Evolutionary conservation across 1,139 yeast genomes (phyloP).

Genomic region (Hansenula lynferdii): DNA sequence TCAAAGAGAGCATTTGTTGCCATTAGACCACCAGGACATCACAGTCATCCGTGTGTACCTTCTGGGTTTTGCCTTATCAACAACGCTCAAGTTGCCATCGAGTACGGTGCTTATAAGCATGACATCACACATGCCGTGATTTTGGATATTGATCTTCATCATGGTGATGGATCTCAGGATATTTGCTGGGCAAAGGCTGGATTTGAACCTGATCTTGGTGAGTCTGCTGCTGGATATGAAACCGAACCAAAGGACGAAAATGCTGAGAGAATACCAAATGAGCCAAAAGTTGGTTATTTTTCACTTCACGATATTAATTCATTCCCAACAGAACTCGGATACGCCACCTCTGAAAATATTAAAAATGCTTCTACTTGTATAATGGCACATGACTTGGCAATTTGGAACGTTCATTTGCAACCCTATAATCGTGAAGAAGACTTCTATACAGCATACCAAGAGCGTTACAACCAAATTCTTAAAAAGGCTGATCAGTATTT

Average conservation of each 20-base stretch:
- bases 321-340: conserved; percentile 79
- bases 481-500: conserved; percentile 68
- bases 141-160: conserved; percentile 80
- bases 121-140: conserved; percentile 79
- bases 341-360: conserved; percentile 66
- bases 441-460: conserved; percentile 58
- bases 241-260: conserved; percentile 37
- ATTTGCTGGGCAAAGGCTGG: conserved; percentile 82
- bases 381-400: conserved; percentile 73
- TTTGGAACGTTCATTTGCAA: conserved; percentile 84
- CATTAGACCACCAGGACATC: conserved; percentile 87
- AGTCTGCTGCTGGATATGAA: conserved; percentile 22
- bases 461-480: conserved; percentile 58
- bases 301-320: conserved; percentile 85
- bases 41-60: conserved; percentile 79
- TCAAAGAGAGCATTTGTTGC: conserved; percentile 63
- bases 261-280: conserved; percentile 48
- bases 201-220: conserved; percentile 43
- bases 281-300: conserved; percentile 75
- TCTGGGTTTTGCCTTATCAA: conserved; percentile 85
- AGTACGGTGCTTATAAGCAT: conserved; percentile 63
- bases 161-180: conserved; percentile 92
- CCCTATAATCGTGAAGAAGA: conserved; percentile 59
- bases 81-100: conserved; percentile 79
- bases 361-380: conserved; percentile 78